Evolutionary conservation across 1,139 yeast genomes (phyloP).

Genomic region (Geotrichum restrictum): DNA sequence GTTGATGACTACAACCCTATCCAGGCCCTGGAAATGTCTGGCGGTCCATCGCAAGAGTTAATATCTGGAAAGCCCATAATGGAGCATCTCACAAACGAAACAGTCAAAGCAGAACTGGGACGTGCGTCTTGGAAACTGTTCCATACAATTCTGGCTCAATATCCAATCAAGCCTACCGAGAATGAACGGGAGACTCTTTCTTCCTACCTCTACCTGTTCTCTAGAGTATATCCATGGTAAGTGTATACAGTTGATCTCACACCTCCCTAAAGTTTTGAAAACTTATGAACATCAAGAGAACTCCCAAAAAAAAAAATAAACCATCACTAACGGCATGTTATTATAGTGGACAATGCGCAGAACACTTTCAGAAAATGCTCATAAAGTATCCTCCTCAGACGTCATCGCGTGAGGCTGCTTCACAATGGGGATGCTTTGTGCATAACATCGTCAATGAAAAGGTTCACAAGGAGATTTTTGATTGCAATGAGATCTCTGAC

Average conservation of each 20-base stretch:
- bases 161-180: slow-evolving; percentile 72
- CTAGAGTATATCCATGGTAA: slow-evolving; percentile 40
- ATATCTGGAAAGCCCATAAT: slow-evolving; percentile 54
- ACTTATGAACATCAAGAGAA: too few relatives aligned
- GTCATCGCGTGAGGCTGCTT: slow-evolving; percentile 71
- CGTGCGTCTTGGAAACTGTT: slow-evolving; percentile 86
- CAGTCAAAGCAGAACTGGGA: slow-evolving; percentile 69
- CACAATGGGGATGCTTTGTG: slow-evolving; percentile 94
- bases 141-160: slow-evolving; percentile 87
- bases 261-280: too few relatives aligned
- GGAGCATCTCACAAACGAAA: slow-evolving; percentile 78
- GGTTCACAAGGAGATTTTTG: slow-evolving; percentile 67
- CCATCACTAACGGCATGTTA: background rate
- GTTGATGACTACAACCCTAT: slow-evolving; percentile 25
- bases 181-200: slow-evolving; percentile 63
- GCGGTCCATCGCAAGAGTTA: slow-evolving; percentile 23
- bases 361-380: slow-evolving; percentile 73
- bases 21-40: slow-evolving; percentile 20
- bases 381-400: slow-evolving; percentile 80
- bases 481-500: slow-evolving; percentile 77
- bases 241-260: too few relatives aligned
- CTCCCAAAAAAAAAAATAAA: too few relatives aligned
- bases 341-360: slow-evolving; percentile 70
- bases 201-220: slow-evolving; percentile 42
- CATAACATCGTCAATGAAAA: slow-evolving; percentile 82